Base-by-base conservation (phyloP, 768 basidiomycete species). In the Tylopilus subfusipes region DNA sequence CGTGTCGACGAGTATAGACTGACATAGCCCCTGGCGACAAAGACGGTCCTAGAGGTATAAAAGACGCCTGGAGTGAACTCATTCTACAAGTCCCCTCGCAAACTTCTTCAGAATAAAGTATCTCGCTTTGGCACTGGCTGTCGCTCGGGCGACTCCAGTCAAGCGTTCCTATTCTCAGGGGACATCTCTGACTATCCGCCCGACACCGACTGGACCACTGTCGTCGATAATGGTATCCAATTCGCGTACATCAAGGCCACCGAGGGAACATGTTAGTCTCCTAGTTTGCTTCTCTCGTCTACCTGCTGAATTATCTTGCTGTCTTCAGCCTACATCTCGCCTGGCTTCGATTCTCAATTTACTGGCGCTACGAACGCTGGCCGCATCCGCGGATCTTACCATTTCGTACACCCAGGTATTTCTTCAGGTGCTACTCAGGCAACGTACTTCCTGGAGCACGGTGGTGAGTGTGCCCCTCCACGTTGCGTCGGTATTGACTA, bases 231-330 rank as follows among this genome's bases (percentile, higher is more conserved):
- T 52, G 84, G 82, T 8, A 66, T 84, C 29, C 55, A 72, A 14
- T 86, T 84, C 59, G 81, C 71, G 3, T 86, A 76, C 62, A 85
- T 86, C 76, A 86, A 86, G 64, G 85, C 84, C 10, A 86, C 84
- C 3, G 84, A 86, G 64, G 79, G 79, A 10, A 82, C 75, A n/a
- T 63, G 82, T 82, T 38, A 47, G 52, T 72, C 61, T 9, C 52
- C 30, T 21, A 7, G 6, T 34, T 48, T 45, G 0, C 31, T 16
- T 45, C 10, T 53, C n/a, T 33, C 12, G 40, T 43, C 30, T 6
- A 2, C 38, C 9, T 36, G 25, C 48, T 56, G 16, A 60, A 16
- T 30, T 18, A 30, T 9, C 5, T n/a, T 16, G 4, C 18, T 22
- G 18, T n/a, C 43, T 49, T 22, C 12, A 69, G 68, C 42, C 24